These are phyloP conservation scores for Malus hybrid DNA, from an alignment of 331 rosid genomes.

Conservation along the genomic window DNA sequence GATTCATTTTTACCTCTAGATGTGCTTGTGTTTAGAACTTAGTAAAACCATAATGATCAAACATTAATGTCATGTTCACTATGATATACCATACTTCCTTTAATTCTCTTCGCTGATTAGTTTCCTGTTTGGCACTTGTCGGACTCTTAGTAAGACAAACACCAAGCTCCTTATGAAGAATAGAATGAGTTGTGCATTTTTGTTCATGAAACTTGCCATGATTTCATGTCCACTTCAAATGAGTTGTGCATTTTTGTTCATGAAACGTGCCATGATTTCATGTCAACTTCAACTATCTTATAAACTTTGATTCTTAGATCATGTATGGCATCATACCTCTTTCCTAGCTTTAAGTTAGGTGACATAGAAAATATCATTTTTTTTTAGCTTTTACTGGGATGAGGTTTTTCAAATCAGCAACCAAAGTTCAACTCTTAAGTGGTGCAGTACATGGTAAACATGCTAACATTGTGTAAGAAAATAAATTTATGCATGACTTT, in stretches of 20 bases:
- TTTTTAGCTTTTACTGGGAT: background rate
- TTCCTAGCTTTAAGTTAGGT: too few species aligned
- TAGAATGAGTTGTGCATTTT: background rate
- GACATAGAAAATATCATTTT: background rate
- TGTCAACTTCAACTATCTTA: background rate
- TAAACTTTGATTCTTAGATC: background rate
- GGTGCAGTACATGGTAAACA: background rate
- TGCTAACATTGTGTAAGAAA: background rate
- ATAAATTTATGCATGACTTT: background rate
- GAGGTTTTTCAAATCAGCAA: background rate
- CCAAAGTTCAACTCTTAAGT: background rate
- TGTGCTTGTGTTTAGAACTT: background rate
- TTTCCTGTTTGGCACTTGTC: background rate
- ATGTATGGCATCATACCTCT: background rate
- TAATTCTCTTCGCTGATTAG: background rate
- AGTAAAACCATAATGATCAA: background rate
- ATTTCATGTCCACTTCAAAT: background rate
- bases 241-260: background rate
- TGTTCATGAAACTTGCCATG: background rate
- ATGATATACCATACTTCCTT: background rate
- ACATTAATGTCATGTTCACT: background rate
- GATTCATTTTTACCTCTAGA: background rate
- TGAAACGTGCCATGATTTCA: background rate
- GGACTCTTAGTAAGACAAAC: background rate
- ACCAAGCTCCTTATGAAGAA: background rate